Evolutionary conservation across 2,329 filamentous ascomycete genomes (phyloP).

Genomic region (Dactylonectria estremocensis): DNA sequence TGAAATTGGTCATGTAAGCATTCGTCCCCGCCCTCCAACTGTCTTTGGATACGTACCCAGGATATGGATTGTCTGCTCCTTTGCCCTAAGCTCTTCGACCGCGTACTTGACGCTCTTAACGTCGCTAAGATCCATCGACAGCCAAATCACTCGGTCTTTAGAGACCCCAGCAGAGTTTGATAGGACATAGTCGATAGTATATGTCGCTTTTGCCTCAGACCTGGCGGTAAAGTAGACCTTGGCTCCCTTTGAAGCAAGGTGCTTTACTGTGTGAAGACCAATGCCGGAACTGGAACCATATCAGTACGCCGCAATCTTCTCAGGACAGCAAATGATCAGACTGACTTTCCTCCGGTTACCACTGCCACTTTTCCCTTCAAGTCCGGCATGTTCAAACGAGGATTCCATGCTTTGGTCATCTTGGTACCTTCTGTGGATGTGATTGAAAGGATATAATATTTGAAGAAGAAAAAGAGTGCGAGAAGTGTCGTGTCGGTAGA

Average conservation of each 20-base stretch:
- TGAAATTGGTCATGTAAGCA: neutral
- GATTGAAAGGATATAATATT: neutral
- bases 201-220: constrained; percentile 38
- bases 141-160: constrained; percentile 30
- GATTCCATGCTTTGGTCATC: constrained; percentile 32
- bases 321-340: neutral
- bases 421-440: neutral
- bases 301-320: neutral
- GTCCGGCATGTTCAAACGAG: constrained; percentile 36
- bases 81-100: constrained; percentile 35
- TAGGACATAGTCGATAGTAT: constrained; percentile 22
- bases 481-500: neutral
- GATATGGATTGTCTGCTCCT: constrained; percentile 46
- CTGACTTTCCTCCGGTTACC: constrained; percentile 48
- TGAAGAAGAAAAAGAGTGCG: neutral
- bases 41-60: constrained; percentile 36
- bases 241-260: constrained; percentile 44
- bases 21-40: too few relatives aligned
- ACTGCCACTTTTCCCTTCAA: constrained; percentile 45
- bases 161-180: neutral
- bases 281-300: constrained; percentile 39
- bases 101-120: constrained; percentile 40
- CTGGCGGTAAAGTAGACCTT: constrained; percentile 48
- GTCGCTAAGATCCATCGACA: constrained; percentile 45
- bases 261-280: constrained; percentile 43